phyloP scores from a whole-genome alignment of 805 yeast genomes.

The Candida incommunis region DNA sequence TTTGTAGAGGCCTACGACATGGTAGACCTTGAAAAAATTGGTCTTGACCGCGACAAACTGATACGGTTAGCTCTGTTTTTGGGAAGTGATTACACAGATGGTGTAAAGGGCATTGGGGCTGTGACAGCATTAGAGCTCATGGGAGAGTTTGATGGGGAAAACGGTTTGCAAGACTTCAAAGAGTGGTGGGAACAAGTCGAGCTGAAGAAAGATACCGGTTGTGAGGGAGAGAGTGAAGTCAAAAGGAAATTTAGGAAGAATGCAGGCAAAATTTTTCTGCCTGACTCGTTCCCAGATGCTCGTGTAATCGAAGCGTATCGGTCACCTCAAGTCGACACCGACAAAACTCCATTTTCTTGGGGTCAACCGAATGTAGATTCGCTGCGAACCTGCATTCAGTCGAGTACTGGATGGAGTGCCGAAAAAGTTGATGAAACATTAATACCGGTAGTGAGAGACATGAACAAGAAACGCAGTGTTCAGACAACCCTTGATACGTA shows the following conservation, averaged over 20 bases:
- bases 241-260: not conserved
- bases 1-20: conserved; percentile 74
- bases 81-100: conserved; percentile 94
- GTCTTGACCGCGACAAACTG: conserved; percentile 46
- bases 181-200: conserved; percentile 46
- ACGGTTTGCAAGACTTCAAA: conserved; percentile 27
- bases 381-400: conserved; percentile 53
- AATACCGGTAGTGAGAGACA: conserved; percentile 69
- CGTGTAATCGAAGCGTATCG: conserved; percentile 61
- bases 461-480: conserved; percentile 28
- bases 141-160: conserved; percentile 58
- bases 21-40: conserved; percentile 45
- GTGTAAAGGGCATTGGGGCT: conserved; percentile 87
- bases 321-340: conserved; percentile 74
- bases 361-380: conserved; percentile 78
- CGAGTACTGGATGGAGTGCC: conserved; percentile 67
- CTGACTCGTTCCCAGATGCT: conserved; percentile 54
- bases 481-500: conserved; percentile 1
- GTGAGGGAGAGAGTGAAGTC: not conserved
- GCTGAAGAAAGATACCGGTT: conserved; percentile 28
- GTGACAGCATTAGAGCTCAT: conserved; percentile 81
- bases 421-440: conserved; percentile 67
- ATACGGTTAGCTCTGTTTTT: conserved; percentile 71
- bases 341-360: conserved; percentile 71
- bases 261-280: conserved; percentile 38